phyloP scores from a whole-genome alignment of 2,329 filamentous ascomycete genomes.

The Plectosphaerella plurivora region DNA sequence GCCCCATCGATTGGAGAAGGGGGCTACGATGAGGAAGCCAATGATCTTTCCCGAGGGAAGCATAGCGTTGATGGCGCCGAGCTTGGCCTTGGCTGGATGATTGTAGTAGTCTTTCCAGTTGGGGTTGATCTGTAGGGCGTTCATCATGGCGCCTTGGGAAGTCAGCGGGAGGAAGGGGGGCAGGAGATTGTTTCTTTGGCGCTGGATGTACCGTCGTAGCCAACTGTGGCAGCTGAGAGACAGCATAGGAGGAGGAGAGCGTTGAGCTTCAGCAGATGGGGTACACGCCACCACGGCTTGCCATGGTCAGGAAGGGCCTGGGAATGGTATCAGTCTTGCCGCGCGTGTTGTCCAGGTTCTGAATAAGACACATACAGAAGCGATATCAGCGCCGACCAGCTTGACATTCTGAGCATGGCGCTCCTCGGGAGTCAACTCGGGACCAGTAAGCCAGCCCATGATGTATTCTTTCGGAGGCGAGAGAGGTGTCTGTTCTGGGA shows the following conservation, averaged over 20 bases:
- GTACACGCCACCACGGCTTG: not conserved
- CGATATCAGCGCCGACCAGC: not conserved
- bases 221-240: slow-evolving; percentile 34
- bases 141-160: slow-evolving; percentile 28
- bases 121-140: slow-evolving; percentile 30
- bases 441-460: not conserved
- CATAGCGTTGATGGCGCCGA: slow-evolving; percentile 10
- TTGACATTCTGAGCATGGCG: not conserved
- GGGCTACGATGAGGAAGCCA: slow-evolving; percentile 4
- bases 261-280: not conserved
- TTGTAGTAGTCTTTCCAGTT: slow-evolving; percentile 31
- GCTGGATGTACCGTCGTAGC: slow-evolving; percentile 23
- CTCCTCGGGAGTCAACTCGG: not conserved
- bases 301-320: not conserved
- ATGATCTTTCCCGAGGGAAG: slow-evolving; percentile 10
- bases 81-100: slow-evolving; percentile 3
- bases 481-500: not conserved
- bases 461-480: not conserved
- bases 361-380: not conserved
- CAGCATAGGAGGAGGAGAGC: not conserved
- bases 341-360: not conserved
- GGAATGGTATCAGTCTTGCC: not conserved
- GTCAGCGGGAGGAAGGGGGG: not conserved
- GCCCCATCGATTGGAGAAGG: slow-evolving; percentile 27
- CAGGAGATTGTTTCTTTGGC: too few relatives aligned